phyloP scores from a whole-genome alignment of 2,329 filamentous ascomycete species.

The Aspergillus sp. region DNA sequence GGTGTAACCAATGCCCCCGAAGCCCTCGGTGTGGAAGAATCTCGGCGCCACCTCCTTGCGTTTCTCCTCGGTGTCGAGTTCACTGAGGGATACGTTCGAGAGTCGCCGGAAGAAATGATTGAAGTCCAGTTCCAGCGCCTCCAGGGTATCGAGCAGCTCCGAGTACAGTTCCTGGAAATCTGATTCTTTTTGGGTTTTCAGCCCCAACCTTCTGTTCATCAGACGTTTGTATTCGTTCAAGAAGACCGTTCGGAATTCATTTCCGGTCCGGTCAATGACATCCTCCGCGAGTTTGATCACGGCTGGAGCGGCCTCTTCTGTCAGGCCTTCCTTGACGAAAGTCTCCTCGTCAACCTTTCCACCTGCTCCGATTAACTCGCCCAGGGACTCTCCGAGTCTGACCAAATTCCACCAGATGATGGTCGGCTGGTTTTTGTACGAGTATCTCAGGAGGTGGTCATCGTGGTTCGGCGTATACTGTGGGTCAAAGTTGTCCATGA shows the following conservation, averaged over 20 bases:
- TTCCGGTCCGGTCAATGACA: slow-evolving; percentile 74
- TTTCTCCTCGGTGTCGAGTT: slow-evolving; percentile 64
- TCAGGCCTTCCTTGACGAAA: slow-evolving; percentile 72
- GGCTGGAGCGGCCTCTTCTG: slow-evolving; percentile 65
- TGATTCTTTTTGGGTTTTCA: slow-evolving; percentile 64
- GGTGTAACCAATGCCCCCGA: slow-evolving; percentile 56
- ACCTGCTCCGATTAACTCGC: slow-evolving; percentile 82
- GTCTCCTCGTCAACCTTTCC: slow-evolving; percentile 66
- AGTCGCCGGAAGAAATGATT: slow-evolving; percentile 89
- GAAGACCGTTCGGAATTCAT: slow-evolving; percentile 88
- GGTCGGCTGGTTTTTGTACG: slow-evolving; percentile 89
- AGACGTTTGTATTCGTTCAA: slow-evolving; percentile 83
- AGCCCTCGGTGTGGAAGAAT: slow-evolving; percentile 79
- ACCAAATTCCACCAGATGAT: slow-evolving; percentile 99
- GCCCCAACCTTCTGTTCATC: slow-evolving; percentile 76
- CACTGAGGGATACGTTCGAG: slow-evolving; percentile 59
- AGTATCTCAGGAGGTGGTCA: slow-evolving; percentile 81
- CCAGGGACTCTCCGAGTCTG: slow-evolving; percentile 81
- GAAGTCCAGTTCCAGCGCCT: slow-evolving; percentile 83
- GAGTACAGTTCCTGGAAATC: slow-evolving; percentile 83
- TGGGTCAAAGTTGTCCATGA: slow-evolving; percentile 96
- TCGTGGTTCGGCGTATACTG: slow-evolving; percentile 96
- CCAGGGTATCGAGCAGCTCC: slow-evolving; percentile 77
- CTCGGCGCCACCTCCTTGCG: slow-evolving; percentile 63
- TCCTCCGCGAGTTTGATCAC: slow-evolving; percentile 78